phyloP scores from a whole-genome alignment of 495 filamentous ascomycete genomes.

The Astrothelium subdiscretum region DNA sequence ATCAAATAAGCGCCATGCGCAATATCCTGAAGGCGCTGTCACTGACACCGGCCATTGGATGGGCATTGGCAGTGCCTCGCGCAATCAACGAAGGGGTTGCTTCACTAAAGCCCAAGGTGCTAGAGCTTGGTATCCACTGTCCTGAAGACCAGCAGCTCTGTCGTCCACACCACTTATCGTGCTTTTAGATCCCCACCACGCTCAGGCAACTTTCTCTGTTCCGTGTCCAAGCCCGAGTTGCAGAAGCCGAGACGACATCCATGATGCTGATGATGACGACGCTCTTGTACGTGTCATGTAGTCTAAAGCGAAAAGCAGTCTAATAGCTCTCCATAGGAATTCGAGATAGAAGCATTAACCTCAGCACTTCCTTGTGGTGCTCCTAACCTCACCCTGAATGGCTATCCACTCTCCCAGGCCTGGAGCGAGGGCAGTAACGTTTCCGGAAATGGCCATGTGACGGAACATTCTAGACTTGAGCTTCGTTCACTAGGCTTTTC shows the following conservation, averaged over 20 bases:
- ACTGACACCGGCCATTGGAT: background rate
- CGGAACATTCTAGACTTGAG: background rate
- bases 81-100: background rate
- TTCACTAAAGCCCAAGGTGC: background rate
- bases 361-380: conserved; percentile 15
- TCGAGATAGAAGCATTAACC: conserved; percentile 19
- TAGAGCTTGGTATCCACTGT: background rate
- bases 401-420: conserved; percentile 16
- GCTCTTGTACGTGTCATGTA: conserved; percentile 27
- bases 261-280: conserved; percentile 30
- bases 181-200: background rate
- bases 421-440: background rate
- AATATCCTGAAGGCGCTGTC: background rate
- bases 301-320: conserved; percentile 9
- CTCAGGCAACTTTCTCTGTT: conserved; percentile 22
- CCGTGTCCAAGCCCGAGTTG: conserved; percentile 21
- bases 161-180: background rate
- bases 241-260: conserved; percentile 6
- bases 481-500: conserved; percentile 12
- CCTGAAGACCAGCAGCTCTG: background rate
- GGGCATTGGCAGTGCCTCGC: background rate
- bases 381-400: conserved; percentile 22
- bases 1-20: background rate
- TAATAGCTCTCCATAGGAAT: conserved; percentile 16
- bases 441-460: background rate